Percentiles rank a stretch among this genome's conserved stretches.
These are phyloP conservation scores for Paramecium octaurelia DNA, from an alignment of 73 alveolate genomes.

Conservation along the genomic window DNA sequence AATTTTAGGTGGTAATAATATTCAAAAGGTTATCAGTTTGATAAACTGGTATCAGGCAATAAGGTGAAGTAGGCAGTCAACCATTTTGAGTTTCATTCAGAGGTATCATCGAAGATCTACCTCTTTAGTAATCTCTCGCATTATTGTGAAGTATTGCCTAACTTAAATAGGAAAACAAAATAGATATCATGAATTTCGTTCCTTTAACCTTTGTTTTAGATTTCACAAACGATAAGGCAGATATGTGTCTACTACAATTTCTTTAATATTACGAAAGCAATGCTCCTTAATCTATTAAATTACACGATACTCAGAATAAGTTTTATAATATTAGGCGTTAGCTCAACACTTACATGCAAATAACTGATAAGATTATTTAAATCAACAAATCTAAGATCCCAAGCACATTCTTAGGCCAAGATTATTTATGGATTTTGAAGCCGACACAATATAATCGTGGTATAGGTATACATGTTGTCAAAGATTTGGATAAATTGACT, in stretches of 20 bases:
- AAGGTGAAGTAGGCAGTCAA: constrained; percentile 8
- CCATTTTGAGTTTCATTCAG: constrained; percentile 59
- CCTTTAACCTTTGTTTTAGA: constrained; percentile 57
- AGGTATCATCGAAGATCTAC: constrained; percentile 38
- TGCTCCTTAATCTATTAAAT: neutral
- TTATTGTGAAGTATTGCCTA: constrained; percentile 53
- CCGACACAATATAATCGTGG: constrained; percentile 60
- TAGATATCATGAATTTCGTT: neutral
- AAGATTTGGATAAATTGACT: constrained; percentile 22
- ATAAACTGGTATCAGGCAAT: constrained; percentile 7
- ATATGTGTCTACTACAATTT: neutral
- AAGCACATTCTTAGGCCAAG: neutral
- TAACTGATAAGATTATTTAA: neutral
- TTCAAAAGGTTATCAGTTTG: constrained; percentile 40
- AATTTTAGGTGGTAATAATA: constrained; percentile 46
- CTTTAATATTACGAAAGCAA: constrained; percentile 20
- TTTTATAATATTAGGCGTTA: neutral
- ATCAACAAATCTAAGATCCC: neutral
- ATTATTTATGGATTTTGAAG: constrained; percentile 55
- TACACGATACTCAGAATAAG: neutral
- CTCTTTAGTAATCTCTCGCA: constrained; percentile 4
- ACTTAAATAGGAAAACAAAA: constrained; percentile 1
- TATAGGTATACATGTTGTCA: constrained; percentile 51
- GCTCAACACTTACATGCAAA: neutral
- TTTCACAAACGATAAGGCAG: constrained; percentile 32